Base-by-base conservation (phyloP, 2,329 filamentous ascomycete species). In the Colletotrichum graminicola region DNA sequence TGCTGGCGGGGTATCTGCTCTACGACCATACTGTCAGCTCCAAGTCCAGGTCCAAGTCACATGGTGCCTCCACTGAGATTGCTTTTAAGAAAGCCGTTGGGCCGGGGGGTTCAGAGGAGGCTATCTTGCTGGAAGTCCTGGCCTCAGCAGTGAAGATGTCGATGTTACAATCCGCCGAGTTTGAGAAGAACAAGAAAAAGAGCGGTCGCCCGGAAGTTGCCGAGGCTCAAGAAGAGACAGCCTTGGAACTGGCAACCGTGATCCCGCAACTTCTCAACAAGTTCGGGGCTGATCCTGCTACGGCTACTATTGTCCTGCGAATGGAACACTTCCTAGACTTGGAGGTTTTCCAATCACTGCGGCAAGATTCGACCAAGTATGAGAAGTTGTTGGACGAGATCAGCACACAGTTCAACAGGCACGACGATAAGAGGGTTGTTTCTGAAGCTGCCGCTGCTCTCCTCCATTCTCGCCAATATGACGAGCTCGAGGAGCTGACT, bases 221-320 rank as follows among this genome's bases (percentile, higher is more conserved):
- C 7, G 93, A 95, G 71, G 87, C 91, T 34, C 92, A 94, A 73
- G 94, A 97, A 76, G 90, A 92, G 60, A 91, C 93, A 45, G 94
- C 94, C 2, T 87, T 94, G 59, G 90, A 92, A 75, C 86, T 99
- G 47, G 93, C 94, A 11, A 86, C 88, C 47, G 86, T 93, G 18
- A 95, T 98, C 65, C 96, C 96, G 0, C 91, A 90, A 74, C 88
- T 99, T 2, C 85, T 99, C 62, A 97, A 92, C 81, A 98, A 98
- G 78, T 99, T 94, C 76, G 95, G 96, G 6, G 93, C 95, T n/a
- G 89, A 93, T 36, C 93, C 96, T 21, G 91, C 93, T 76, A 95
- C 95, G 32, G 94, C 95, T 1, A 93, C 94, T 12, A 90, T 93
- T 32, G 94, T 98, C 56, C 86, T 99, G 32, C 90, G 94, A 41